Base-by-base conservation (phyloP, 306 rosid genomes). In the Ochetophila trinervis region DNA sequence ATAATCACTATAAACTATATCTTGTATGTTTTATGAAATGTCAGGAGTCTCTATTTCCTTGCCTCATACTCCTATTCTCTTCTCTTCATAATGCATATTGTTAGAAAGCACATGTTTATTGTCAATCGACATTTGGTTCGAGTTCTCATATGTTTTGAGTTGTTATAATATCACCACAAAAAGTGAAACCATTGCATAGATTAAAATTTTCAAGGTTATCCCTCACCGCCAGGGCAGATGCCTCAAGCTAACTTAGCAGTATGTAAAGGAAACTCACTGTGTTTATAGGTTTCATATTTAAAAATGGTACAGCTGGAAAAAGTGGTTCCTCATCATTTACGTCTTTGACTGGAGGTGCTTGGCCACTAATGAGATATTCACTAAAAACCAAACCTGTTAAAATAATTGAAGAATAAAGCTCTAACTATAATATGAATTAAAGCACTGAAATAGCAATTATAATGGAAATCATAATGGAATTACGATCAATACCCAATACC, bases 321-420 rank as follows among this genome's bases (percentile, higher is more conserved):
- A 92, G 83, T 5, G 98, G 98, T 73, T 92, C 96, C 78, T 85
- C 95, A 34, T 83, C 86, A 64, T 92, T 92, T 78, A 92, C 98
- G 55, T 84, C 93, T 79, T 85, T 87, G 61, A 84, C 76, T 24
- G 95, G 78, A 82, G 98, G 95, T 19, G 87, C 93, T 73, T 87
- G 91, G 63, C 98, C 98, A 61, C 91, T 89, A 27, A 87, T 78
- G 27, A 92, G 91, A 82, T 87, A 92, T 70, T 92, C 98, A 36
- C 98, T 87, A 73, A 92, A 92, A 67, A 92, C 87, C 72, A 92
- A 82, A 86, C 96, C 96, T 92, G 91, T 71, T 55, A 30, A 77
- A 79, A 52, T 34, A 78, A 77, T 70, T 55, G 71, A 57, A 27
- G 56, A 51, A 40, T 42, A 67, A 34, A 44, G 6, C 2, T 24